A percentile compares a stretch with the other conserved stretches of the same genome.
Conservation (phyloP, 176 grass and related monocot genomes). For the Tuctoria greenei region DNA sequence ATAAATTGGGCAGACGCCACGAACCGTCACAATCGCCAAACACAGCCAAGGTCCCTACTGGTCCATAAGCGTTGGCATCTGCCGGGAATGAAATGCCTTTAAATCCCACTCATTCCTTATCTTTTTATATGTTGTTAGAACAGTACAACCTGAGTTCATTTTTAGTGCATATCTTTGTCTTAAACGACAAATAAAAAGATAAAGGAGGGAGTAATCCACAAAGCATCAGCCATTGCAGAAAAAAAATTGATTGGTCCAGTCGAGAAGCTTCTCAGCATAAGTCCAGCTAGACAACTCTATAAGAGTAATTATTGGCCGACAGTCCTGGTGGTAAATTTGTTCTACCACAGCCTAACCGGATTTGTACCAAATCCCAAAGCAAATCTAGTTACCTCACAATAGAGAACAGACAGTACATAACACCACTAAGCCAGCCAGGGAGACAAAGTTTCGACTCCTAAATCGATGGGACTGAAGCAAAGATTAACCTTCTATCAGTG, state of each 20-base stretch:
- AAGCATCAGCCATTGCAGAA: not conserved
- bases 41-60: not conserved
- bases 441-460: slow-evolving; percentile 27
- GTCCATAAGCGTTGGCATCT: not conserved
- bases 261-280: not conserved
- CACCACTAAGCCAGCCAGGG: slow-evolving; percentile 21
- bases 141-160: no score
- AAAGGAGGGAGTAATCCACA: no score
- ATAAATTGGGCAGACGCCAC: slow-evolving; percentile 17
- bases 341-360: slow-evolving; percentile 31
- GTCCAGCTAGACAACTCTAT: slow-evolving; percentile 11
- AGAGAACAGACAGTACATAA: slow-evolving; percentile 6
- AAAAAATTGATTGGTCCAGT: not conserved
- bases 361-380: not conserved
- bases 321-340: slow-evolving; percentile 27
- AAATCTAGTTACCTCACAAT: slow-evolving; percentile 22
- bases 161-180: no score
- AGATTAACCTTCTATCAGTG: slow-evolving; percentile 16
- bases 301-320: slow-evolving; percentile 24
- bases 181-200: no score
- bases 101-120: no score
- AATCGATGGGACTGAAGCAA: slow-evolving; percentile 18
- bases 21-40: slow-evolving; percentile 18
- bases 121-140: no score
- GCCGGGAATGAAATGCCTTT: not conserved